Evolutionary conservation across 192 early-diverging fungal genomes (phyloP).

Genomic region (Entomortierella beljakovae): DNA sequence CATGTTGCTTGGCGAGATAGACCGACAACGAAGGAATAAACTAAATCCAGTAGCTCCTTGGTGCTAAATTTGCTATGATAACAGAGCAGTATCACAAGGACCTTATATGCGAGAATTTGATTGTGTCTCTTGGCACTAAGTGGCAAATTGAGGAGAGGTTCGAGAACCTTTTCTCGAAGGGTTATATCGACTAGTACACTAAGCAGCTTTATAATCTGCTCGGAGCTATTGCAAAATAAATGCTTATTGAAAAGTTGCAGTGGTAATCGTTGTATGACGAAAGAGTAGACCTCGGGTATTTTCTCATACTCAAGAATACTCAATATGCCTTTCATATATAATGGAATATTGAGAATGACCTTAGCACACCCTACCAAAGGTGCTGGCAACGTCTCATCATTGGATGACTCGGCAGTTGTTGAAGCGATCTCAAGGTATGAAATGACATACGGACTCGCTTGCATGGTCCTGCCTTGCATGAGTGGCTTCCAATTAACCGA

Average conservation of each 20-base stretch:
- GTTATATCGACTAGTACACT: conserved; percentile 69
- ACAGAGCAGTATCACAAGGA: conserved; percentile 74
- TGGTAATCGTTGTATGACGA: conserved; percentile 73
- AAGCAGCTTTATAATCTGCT: conserved; percentile 65
- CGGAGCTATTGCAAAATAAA: conserved; percentile 73
- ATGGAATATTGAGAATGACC: conserved; percentile 53
- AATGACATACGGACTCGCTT: conserved; percentile 50
- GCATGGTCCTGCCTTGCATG: conserved; percentile 44
- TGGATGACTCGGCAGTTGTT: conserved; percentile 22
- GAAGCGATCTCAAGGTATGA: conserved; percentile 47
- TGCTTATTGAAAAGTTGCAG: conserved; percentile 80
- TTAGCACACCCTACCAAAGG: conserved; percentile 58
- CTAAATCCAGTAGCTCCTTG: conserved; percentile 76
- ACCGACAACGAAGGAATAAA: conserved; percentile 79
- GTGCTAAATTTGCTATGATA: conserved; percentile 76
- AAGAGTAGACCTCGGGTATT: conserved; percentile 77
- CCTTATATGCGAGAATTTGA: conserved; percentile 68
- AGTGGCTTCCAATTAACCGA: conserved; percentile 45
- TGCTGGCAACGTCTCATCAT: conserved; percentile 19
- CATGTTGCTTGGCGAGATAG: conserved; percentile 74
- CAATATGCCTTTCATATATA: conserved; percentile 69
- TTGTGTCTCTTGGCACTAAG: conserved; percentile 71
- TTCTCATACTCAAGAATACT: conserved; percentile 73
- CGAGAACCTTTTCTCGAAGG: conserved; percentile 64
- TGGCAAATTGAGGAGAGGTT: conserved; percentile 69